Percentiles rank a stretch among this genome's conserved stretches.
Evolutionary conservation across 202 grass and related monocot genomes (phyloP).

Genomic region (Digitaria exilis): DNA sequence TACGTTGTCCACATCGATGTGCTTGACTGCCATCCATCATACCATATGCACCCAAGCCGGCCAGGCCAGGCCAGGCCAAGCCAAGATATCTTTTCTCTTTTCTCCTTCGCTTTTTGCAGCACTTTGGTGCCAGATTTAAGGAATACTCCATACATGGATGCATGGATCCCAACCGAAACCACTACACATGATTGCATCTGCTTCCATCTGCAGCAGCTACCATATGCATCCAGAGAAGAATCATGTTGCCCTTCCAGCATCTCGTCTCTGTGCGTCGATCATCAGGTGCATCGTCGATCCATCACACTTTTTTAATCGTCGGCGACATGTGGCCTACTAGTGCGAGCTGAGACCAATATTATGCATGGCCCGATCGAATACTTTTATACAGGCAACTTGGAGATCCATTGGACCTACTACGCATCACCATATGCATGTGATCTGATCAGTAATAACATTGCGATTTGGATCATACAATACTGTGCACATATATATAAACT

Average conservation of each 20-base stretch:
- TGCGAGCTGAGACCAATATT: too few relatives aligned
- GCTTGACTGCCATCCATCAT: background rate
- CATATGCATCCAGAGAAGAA: background rate
- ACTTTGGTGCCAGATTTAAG: conserved; percentile 34
- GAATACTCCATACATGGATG: conserved; percentile 18
- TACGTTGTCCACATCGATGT: background rate
- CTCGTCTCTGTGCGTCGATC: too few relatives aligned
- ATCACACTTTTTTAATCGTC: background rate
- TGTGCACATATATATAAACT: background rate
- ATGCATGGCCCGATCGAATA: background rate
- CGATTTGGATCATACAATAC: background rate
- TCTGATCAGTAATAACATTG: background rate
- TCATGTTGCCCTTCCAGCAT: background rate
- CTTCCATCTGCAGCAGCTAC: background rate
- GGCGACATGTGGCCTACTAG: background rate
- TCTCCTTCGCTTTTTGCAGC: background rate
- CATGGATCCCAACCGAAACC: conserved; percentile 23
- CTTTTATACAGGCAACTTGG: conserved; percentile 7
- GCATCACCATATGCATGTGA: too few relatives aligned
- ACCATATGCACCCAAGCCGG: too few relatives aligned
- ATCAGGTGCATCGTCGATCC: background rate
- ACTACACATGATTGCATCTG: conserved; percentile 4
- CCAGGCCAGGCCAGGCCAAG: background rate
- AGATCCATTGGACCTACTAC: background rate
- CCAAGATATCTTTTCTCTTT: background rate